Percentiles rank a stretch among this genome's conserved stretches.
These are phyloP conservation scores for Salicornia ramosissima DNA, from an alignment of 148 eudicot genomes.

Conservation along the genomic window DNA sequence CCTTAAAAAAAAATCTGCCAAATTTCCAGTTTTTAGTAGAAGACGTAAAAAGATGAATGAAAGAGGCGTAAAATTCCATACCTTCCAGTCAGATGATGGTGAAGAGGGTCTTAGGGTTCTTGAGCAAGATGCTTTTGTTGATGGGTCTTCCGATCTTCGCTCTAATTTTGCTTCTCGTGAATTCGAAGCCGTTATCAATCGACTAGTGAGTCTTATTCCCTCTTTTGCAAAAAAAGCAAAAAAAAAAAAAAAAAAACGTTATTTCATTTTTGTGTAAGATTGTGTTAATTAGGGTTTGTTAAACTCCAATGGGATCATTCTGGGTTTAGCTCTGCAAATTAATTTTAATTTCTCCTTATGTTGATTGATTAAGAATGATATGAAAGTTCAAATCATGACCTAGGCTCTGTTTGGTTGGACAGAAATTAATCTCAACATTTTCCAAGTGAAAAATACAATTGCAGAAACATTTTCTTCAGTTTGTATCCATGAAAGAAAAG, in stretches of 20 bases:
- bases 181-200: conserved; percentile 26
- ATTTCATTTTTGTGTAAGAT: not conserved
- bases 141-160: conserved; percentile 17
- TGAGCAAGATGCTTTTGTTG: conserved; percentile 31
- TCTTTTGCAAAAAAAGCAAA: no score
- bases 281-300: not conserved
- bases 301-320: no score
- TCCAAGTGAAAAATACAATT: no score
- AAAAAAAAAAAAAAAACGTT: not conserved
- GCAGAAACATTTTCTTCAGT: no score
- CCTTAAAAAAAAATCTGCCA: conserved; percentile 8
- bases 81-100: conserved; percentile 24
- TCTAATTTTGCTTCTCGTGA: conserved; percentile 9
- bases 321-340: conserved; percentile 3
- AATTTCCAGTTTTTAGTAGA: conserved; percentile 1
- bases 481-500: no score
- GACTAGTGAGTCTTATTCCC: conserved; percentile 14
- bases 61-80: conserved; percentile 12
- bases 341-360: no score
- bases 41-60: conserved; percentile 21
- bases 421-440: no score
- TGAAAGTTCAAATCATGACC: no score
- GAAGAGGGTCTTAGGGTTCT: conserved; percentile 26
- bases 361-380: no score
- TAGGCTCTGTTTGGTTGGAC: no score